Base-by-base conservation (phyloP, 1,139 yeast genomes). In the Hemisphaericaspora subhashii region DNA sequence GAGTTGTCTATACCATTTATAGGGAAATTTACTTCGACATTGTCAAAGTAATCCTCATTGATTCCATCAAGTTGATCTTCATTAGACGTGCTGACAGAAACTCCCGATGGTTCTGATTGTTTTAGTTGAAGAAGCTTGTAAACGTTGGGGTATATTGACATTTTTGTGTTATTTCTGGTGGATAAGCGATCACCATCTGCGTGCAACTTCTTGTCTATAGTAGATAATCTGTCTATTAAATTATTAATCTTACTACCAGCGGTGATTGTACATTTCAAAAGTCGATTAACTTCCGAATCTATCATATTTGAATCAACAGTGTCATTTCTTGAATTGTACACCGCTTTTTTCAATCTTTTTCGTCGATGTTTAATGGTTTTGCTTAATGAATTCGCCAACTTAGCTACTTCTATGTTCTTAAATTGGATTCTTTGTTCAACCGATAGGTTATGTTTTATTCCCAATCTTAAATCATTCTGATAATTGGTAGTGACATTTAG, bases 381-480 rank as follows among this genome's bases (percentile, higher is more conserved):
- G 21, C 45, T 55, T 37, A 60, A 52, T 14, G 46, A 46, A 18
- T 48, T 52, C n/a, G 65, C 56, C 39, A 47, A 48, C 42, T 58
- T 62, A 33, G 63, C 70, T 27, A 60, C 55, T 39, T 56, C 60
- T 33, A 64, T 58, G 47, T 66, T 66, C 47, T 57, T 63, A 41
- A 57, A 60, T 43, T 69, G 74, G 20, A 67, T 57, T 41, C 55
- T 57, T 45, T 71, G 73, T 47, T 69, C 72, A 16, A 62, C 53
- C 7, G 64, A 53, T 32, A 72, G 48, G 38, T 66, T 64, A 28
- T 50, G 55, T 35, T 67, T 58, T 31, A 72, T 60, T 39, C 64
- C 72, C 13, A 47, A 45, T 42, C 70, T 62, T 37, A 75, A 52
- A 46, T 75, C 81, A 30, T 58, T 52, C 33, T 67, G 68, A 49